phyloP scores from a whole-genome alignment of 148 eudicot genomes.

The Chenopodium formosanum region DNA sequence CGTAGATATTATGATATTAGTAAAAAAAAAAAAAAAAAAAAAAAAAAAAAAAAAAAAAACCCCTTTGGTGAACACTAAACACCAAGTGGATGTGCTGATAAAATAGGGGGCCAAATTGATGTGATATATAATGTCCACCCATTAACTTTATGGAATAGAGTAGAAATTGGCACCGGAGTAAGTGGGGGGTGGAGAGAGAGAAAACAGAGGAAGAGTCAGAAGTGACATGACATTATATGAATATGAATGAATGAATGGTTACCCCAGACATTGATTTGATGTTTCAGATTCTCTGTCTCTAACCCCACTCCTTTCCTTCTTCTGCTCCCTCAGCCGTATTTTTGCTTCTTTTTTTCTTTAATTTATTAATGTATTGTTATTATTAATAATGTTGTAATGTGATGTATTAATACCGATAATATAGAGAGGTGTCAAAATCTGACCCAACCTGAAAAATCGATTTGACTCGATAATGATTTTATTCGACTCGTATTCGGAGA shows the following conservation, averaged over 20 bases:
- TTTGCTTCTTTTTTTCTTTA: background rate
- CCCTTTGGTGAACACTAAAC: background rate
- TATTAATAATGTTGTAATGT: background rate
- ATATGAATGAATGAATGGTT: conserved; percentile 23
- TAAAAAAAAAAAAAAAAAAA: background rate
- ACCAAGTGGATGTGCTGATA: conserved; percentile 5
- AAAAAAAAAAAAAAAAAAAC: background rate
- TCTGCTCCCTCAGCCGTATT: conserved; percentile 4
- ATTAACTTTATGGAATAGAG: conserved; percentile 2
- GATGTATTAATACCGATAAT: background rate
- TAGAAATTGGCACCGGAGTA: background rate
- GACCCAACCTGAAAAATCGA: no score
- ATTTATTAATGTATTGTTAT: background rate
- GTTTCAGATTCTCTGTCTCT: conserved; percentile 53
- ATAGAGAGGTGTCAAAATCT: no score
- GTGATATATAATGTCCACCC: conserved; percentile 15
- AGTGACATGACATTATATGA: conserved; percentile 32
- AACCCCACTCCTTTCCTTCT: background rate
- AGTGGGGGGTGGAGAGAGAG: background rate
- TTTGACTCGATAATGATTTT: no score
- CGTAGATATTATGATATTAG: no score
- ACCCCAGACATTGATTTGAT: conserved; percentile 42
- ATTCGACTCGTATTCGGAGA: no score
- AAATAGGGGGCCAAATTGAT: background rate
- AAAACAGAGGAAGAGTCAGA: conserved; percentile 18